Evolutionary conservation across 2,329 filamentous ascomycete species (phyloP), one percentile per base, ranked within the genome.

Genomic region (Aspergillus sclerotialis): DNA sequence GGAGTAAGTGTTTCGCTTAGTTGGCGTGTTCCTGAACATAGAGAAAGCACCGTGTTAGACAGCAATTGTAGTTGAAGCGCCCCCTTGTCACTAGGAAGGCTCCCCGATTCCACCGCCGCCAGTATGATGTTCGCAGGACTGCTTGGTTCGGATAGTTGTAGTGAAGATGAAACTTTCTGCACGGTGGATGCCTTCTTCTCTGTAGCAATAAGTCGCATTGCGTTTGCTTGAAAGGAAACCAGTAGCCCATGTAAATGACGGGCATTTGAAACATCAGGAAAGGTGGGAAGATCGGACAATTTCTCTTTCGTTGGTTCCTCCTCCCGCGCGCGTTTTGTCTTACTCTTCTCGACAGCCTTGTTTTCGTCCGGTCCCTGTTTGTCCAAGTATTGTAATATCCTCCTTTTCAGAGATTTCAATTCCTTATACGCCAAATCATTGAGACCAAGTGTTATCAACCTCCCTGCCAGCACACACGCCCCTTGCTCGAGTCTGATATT

Each of bases 11-110:
- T 39, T 7, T 35, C 36, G 1, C 41, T 41, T 21, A 44, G 32
- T 14, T 49, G 38, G 6, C 48, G 44, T 9, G 45, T 30, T 4
- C 36, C 37, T 3, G 55, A 52, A 28, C 45, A 53, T 10, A 66
- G 43, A 7, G 63, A 60, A 10, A 60, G 30, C 5, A 69, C 39
- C 3, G 50, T 58, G 36, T 64, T 65, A 1, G 67, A 63, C 5
- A 68, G 49, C 2, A 63, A 44, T 36, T 68, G 62, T n/a, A 70
- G 48, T 38, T 70, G 65, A 13, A 61, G 43, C 9, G 62, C 62
- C 16, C 61, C 61, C 37, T 65, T 65, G 24, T 65, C 63, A 16
- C 49, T 50, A 3, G 52, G 37, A 5, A 68, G 35, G n/a, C 38
- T 44, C 4, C 57, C 55, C 3, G 50, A 43, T n/a, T 65, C 52